Evolutionary conservation across 1,284 basidiomycete species (phyloP), one percentile per base, ranked within the genome.

Genomic region (Chondrostereum purpureum): DNA sequence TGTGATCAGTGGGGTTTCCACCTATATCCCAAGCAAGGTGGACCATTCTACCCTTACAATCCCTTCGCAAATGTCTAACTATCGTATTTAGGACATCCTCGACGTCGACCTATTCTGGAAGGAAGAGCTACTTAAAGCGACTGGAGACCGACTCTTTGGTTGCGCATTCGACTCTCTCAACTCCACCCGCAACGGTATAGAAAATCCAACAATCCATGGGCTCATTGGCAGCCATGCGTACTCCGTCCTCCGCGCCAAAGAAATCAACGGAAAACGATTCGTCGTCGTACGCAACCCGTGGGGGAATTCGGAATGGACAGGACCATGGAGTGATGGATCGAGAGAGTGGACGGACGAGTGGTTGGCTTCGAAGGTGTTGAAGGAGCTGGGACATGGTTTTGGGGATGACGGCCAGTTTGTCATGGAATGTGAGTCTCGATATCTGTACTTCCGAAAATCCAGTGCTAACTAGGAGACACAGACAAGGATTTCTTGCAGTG

Each of bases 401-500:
- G 50, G 50, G 3, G 43, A 51, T 39, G 50, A 51, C 33, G 47
- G 50, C 17, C 27, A 42, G 35, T 44, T 49, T 42, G 39, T 42
- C 44, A 41, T 45, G 41, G 46, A 34, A 33, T 42, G 20, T 41
- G 14, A 14, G 31, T 38, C 10, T 45, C n/a, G n/a, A n/a, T 27
- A 4, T 20, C 21, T 17, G 8, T 20, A 33, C 21, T 19, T 13
- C 34, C 13, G 18, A 43, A n/a, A 11, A 5, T 38, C 2, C 18
- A 13, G 23, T 17, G 8, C 12, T 43, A 34, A 48, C 51, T 41
- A 14, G 37, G 18, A 14, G 17, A 16, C 33, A n/a, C 21, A 69
- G 72, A 77, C 55, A 55, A 59, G 14, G 75, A 78, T 45, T 78
- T 77, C 54, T 55, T 78, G 34, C 55, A 60, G 1, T 64, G 59